Conservation (phyloP, 495 filamentous ascomycete species). For the Daldinia loculata region DNA sequence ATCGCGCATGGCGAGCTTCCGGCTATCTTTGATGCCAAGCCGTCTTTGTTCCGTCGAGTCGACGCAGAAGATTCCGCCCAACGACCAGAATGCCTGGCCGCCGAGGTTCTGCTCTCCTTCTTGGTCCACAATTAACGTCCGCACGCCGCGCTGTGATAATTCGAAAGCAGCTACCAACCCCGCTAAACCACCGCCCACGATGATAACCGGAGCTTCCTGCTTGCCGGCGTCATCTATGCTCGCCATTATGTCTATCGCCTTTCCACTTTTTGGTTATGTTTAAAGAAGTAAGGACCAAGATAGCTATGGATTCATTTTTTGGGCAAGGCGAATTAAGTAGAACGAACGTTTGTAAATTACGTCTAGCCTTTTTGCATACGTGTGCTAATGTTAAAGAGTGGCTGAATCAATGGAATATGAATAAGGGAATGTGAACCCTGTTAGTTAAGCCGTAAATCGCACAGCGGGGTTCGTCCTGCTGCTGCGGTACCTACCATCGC, state of each 20-base stretch:
- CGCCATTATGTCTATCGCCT: slow-evolving; percentile 15
- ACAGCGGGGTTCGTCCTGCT: neutral
- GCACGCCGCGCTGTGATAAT: slow-evolving; percentile 54
- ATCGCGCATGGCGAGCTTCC: slow-evolving; percentile 58
- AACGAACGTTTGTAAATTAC: neutral
- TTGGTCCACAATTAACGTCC: slow-evolving; percentile 57
- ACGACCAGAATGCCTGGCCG: slow-evolving; percentile 64
- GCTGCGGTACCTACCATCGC: slow-evolving; percentile 1
- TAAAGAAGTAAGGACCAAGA: neutral
- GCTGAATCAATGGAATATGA: neutral
- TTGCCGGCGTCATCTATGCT: slow-evolving; percentile 8
- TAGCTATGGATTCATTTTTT: too few species aligned
- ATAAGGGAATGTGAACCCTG: neutral
- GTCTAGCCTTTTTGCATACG: neutral
- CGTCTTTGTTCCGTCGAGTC: slow-evolving; percentile 58
- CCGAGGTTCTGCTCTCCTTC: slow-evolving; percentile 57
- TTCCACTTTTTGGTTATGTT: neutral
- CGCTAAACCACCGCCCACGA: slow-evolving; percentile 61
- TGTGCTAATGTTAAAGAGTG: too few species aligned
- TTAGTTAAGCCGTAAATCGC: slow-evolving; percentile 7
- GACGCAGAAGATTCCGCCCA: slow-evolving; percentile 62
- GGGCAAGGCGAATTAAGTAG: neutral
- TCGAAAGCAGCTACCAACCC: slow-evolving; percentile 62
- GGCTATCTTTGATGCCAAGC: slow-evolving; percentile 60
- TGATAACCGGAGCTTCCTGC: slow-evolving; percentile 54